These are phyloP conservation scores for Chlamydomonas schloesseri DNA, from an alignment of 139 green algal species.

Conservation along the genomic window DNA sequence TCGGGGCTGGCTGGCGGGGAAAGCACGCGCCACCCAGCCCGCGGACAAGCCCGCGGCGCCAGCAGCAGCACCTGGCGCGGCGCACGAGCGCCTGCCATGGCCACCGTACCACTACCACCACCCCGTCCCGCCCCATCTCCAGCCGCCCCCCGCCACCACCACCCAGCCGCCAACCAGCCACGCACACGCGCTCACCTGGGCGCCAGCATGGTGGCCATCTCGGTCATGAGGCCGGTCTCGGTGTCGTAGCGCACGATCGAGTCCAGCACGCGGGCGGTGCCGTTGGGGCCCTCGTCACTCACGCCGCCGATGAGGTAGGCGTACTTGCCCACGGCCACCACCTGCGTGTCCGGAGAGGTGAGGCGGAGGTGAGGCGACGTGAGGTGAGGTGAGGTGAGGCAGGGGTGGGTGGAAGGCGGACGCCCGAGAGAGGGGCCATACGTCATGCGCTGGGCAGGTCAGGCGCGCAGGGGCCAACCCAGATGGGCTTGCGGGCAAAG, in stretches of 20 bases:
- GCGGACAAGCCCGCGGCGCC: too few species aligned
- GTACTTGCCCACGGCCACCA: conserved; percentile 29
- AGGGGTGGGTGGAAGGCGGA: too few species aligned
- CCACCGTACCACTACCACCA: too few species aligned
- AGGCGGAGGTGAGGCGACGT: background rate
- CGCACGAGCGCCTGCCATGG: too few species aligned
- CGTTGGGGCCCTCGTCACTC: background rate
- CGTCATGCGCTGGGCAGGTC: too few species aligned
- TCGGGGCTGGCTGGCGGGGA: too few species aligned
- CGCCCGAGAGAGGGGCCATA: too few species aligned
- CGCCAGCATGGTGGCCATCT: background rate
- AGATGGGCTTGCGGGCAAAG: too few species aligned
- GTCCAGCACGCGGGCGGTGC: background rate
- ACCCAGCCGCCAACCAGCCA: background rate
- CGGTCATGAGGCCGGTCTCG: background rate
- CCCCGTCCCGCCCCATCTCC: too few species aligned
- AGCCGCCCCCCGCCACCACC: background rate
- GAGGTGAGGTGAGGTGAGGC: background rate
- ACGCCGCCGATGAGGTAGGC: conserved; percentile 52
- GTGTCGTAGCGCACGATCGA: conserved; percentile 31
- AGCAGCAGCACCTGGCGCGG: too few species aligned
- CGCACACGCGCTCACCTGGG: background rate
- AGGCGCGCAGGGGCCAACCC: too few species aligned
- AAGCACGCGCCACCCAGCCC: too few species aligned
- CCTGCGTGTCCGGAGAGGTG: conserved; percentile 3